A percentile compares a stretch with the other conserved stretches of the same genome.
phyloP scores from a whole-genome alignment of 1,139 yeast species.

The Candida frijolesensis region DNA sequence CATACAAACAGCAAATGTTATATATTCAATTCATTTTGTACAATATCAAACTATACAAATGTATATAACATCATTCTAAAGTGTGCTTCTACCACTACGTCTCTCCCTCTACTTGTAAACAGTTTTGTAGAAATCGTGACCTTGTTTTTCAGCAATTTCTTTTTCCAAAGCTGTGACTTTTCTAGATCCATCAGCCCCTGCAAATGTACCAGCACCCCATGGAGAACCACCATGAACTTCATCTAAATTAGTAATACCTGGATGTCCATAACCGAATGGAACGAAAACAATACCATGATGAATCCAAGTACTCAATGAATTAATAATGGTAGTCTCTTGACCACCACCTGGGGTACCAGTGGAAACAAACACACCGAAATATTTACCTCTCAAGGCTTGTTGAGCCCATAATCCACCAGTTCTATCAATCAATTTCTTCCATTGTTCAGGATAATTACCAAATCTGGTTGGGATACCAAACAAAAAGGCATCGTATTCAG shows the following conservation, averaged over 20 bases:
- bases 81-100: background rate
- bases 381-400: conserved; percentile 39
- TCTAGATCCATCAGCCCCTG: conserved; percentile 42
- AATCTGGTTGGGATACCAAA: conserved; percentile 44
- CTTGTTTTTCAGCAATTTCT: conserved; percentile 37
- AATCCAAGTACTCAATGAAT: conserved; percentile 32
- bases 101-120: conserved; percentile 1
- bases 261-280: conserved; percentile 40
- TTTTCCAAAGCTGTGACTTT: conserved; percentile 35
- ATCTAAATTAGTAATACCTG: conserved; percentile 28
- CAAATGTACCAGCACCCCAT: conserved; percentile 46
- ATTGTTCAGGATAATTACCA: conserved; percentile 43
- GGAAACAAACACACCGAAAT: conserved; percentile 40
- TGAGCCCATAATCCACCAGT: conserved; percentile 43
- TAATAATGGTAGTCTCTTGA: conserved; percentile 40
- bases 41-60: conserved; percentile 1
- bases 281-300: conserved; percentile 43
- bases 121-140: conserved; percentile 28
- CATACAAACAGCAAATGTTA: background rate
- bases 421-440: conserved; percentile 41
- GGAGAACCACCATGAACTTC: conserved; percentile 45
- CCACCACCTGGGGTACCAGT: conserved; percentile 45
- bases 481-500: conserved; percentile 37
- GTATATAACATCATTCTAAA: background rate
- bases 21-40: background rate